These are phyloP conservation scores for Fomitopsis schrenkii DNA, from an alignment of 1,284 basidiomycete genomes.

Conservation along the genomic window DNA sequence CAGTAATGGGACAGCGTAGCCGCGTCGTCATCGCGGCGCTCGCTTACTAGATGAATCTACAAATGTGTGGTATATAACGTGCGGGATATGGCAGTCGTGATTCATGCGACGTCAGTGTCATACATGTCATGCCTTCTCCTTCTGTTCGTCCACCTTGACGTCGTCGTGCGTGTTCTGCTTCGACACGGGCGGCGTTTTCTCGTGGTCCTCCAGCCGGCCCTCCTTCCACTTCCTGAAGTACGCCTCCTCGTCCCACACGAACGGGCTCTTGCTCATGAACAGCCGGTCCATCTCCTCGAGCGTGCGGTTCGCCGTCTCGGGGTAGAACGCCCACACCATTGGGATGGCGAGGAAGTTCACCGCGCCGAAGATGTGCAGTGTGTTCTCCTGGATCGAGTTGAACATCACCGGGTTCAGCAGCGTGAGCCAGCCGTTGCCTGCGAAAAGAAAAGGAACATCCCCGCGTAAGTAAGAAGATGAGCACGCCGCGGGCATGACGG, in stretches of 20 bases:
- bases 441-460: neutral
- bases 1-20: neutral
- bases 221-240: conserved; percentile 29
- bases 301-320: conserved; percentile 49
- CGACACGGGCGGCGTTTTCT: neutral
- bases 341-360: conserved; percentile 45
- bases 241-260: conserved; percentile 42
- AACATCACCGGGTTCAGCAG: conserved; percentile 35
- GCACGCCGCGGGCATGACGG: neutral
- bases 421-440: conserved; percentile 29
- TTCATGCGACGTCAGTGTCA: neutral
- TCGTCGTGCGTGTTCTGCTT: neutral
- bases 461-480: neutral
- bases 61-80: neutral
- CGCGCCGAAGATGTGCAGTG: conserved; percentile 42
- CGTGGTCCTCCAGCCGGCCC: neutral
- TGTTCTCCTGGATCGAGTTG: conserved; percentile 32
- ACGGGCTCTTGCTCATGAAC: conserved; percentile 42
- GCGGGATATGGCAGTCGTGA: neutral
- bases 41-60: neutral
- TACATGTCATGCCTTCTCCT: neutral
- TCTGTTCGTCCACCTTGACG: conserved; percentile 6
- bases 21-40: neutral
- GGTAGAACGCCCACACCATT: conserved; percentile 46
- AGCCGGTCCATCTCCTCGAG: conserved; percentile 49